These are phyloP conservation scores for Alternaria arbusti DNA, from an alignment of 2,329 filamentous ascomycete genomes.

Conservation along the genomic window DNA sequence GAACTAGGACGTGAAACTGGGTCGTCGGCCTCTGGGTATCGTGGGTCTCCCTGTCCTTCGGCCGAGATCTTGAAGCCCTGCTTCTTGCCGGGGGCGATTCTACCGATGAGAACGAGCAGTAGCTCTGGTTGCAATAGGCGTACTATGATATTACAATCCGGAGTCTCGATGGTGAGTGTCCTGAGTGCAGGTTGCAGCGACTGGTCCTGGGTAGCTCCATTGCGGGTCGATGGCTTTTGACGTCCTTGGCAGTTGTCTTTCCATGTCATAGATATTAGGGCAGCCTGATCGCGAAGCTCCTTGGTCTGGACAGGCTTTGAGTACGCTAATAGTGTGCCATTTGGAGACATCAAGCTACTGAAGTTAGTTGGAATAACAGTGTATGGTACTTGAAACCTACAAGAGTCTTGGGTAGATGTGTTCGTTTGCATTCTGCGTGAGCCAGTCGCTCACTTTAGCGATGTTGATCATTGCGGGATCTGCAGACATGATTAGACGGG, in stretches of 20 bases:
- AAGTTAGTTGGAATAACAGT: conserved; percentile 9
- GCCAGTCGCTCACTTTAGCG: conserved; percentile 52
- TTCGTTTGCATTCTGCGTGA: conserved; percentile 53
- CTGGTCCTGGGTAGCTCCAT: conserved; percentile 8
- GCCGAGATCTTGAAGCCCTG: conserved; percentile 52
- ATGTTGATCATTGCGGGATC: conserved; percentile 51
- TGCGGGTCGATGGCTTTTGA: conserved; percentile 17
- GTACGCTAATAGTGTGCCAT: conserved; percentile 58
- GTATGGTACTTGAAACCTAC: conserved; percentile 33
- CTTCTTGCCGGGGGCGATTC: conserved; percentile 51
- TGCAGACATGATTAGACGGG: conserved; percentile 21
- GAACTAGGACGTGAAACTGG: conserved; percentile 8
- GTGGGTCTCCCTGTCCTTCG: conserved; percentile 50
- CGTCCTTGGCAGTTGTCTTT: conserved; percentile 50
- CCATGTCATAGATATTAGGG: conserved; percentile 57
- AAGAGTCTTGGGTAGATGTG: conserved; percentile 54
- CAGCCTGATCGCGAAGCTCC: conserved; percentile 57
- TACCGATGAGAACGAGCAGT: conserved; percentile 56
- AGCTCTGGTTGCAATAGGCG: conserved; percentile 55
- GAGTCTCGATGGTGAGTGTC: conserved; percentile 56
- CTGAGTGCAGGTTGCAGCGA: conserved; percentile 41
- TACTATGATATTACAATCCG: conserved; percentile 55
- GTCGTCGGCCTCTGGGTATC: conserved; percentile 42
- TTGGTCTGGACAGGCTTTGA: conserved; percentile 57
- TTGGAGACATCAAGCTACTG: conserved; percentile 57